These are phyloP conservation scores for Septoria linicola DNA, from an alignment of 2,329 filamentous ascomycete genomes.

Conservation along the genomic window DNA sequence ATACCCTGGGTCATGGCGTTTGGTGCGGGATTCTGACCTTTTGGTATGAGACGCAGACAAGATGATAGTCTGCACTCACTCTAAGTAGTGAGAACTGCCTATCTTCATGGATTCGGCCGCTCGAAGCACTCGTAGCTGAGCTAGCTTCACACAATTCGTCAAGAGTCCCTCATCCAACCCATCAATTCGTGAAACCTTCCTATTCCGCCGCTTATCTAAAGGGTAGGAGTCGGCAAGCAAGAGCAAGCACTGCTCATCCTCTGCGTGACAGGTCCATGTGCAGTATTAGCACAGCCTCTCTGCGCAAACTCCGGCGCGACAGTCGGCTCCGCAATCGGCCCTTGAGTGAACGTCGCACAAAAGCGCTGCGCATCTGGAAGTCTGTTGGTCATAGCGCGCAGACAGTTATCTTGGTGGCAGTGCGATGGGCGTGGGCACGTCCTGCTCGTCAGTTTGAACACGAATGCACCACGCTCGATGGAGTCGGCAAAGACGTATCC, in stretches of 20 bases:
- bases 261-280: background rate
- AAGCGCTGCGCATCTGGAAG: background rate
- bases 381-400: background rate
- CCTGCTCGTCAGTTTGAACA: slow-evolving; percentile 42
- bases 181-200: too few species aligned
- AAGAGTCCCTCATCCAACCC: too few species aligned
- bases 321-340: background rate
- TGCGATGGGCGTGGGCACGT: background rate
- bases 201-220: too few species aligned
- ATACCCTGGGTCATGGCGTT: slow-evolving; percentile 15
- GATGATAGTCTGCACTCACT: too few species aligned
- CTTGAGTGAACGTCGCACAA: background rate
- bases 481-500: slow-evolving; percentile 54
- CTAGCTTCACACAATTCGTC: too few species aligned
- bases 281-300: background rate
- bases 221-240: background rate
- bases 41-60: too few species aligned
- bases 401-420: background rate
- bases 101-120: too few species aligned
- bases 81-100: too few species aligned
- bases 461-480: slow-evolving; percentile 53
- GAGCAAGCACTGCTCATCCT: background rate
- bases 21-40: too few species aligned
- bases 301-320: background rate
- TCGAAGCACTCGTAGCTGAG: too few species aligned